Conservation (phyloP, 306 rosid genomes). For the Prunus mira region DNA sequence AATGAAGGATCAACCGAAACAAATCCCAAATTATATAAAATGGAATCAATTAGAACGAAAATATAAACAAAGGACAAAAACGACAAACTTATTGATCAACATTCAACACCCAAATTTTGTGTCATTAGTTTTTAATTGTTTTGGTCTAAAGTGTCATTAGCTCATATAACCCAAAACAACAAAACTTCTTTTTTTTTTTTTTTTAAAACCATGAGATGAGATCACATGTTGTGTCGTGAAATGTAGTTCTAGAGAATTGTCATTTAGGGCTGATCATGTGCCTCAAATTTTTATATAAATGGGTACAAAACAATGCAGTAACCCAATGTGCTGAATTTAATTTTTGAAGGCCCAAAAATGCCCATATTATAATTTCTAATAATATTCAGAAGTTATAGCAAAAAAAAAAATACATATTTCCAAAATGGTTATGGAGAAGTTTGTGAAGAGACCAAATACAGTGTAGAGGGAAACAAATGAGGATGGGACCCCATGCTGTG, state of each 20-base stretch:
- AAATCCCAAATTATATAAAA: background rate
- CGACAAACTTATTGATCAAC: no score
- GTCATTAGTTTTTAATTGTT: no score
- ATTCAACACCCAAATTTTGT: no score
- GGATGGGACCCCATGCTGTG: slow-evolving; percentile 56
- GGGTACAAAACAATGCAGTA: background rate
- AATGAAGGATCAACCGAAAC: background rate
- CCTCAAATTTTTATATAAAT: background rate
- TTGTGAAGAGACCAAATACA: slow-evolving; percentile 48
- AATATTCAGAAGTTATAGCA: background rate
- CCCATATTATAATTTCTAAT: slow-evolving; percentile 2
- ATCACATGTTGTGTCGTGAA: slow-evolving; percentile 59
- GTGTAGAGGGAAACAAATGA: slow-evolving; percentile 31
- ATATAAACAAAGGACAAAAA: background rate
- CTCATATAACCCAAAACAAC: no score
- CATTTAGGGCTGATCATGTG: slow-evolving; percentile 29
- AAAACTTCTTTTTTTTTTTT: background rate
- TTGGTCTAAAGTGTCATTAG: no score
- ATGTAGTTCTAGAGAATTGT: slow-evolving; percentile 26
- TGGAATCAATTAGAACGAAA: background rate
- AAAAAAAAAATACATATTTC: background rate
- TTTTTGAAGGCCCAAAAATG: slow-evolving; percentile 1
- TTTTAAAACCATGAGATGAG: slow-evolving; percentile 16
- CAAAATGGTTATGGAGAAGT: slow-evolving; percentile 25
- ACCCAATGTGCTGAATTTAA: background rate